A percentile compares a stretch with the other conserved stretches of the same genome.
Conservation (phyloP, 2,329 filamentous ascomycete genomes). For the Ophiostoma montium region DNA sequence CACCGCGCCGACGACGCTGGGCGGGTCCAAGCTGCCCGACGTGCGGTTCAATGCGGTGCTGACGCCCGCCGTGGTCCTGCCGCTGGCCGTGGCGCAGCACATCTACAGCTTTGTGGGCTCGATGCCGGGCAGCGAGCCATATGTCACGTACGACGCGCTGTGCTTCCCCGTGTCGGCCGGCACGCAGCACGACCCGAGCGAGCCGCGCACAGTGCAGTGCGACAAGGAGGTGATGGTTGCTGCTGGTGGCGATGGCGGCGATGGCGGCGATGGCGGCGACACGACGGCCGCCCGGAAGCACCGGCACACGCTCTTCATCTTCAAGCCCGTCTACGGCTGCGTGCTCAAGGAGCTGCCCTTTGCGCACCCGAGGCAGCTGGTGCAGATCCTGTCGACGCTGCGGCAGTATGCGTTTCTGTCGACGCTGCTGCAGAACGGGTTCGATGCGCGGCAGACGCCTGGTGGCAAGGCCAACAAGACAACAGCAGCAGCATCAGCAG, state of each 20-base stretch:
- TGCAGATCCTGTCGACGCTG: conserved; percentile 58
- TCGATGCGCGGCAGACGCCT: conserved; percentile 19
- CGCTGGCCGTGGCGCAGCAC: conserved; percentile 47
- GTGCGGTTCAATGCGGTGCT: conserved; percentile 63
- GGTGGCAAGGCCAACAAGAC: background rate
- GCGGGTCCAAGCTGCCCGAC: conserved; percentile 44
- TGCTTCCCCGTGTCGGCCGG: conserved; percentile 39
- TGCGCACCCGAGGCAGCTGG: conserved; percentile 61
- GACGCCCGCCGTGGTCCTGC: conserved; percentile 58
- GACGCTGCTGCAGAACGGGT: conserved; percentile 47
- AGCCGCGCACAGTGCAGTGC: conserved; percentile 40
- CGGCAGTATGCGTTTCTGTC: conserved; percentile 63
- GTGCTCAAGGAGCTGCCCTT: conserved; percentile 57
- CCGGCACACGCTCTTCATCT: conserved; percentile 50
- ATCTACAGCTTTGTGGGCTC: conserved; percentile 44
- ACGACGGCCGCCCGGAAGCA: conserved; percentile 23
- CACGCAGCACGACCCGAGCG: conserved; percentile 39
- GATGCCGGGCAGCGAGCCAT: conserved; percentile 25
- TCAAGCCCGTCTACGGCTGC: conserved; percentile 59
- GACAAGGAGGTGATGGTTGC: conserved; percentile 26
- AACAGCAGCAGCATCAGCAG: background rate
- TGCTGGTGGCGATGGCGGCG: conserved; percentile 16
- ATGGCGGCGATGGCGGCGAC: background rate
- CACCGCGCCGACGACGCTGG: conserved; percentile 22
- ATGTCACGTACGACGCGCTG: conserved; percentile 42